Base-by-base conservation (phyloP, 805 yeast species). In the Yamadazyma tumulicola region DNA sequence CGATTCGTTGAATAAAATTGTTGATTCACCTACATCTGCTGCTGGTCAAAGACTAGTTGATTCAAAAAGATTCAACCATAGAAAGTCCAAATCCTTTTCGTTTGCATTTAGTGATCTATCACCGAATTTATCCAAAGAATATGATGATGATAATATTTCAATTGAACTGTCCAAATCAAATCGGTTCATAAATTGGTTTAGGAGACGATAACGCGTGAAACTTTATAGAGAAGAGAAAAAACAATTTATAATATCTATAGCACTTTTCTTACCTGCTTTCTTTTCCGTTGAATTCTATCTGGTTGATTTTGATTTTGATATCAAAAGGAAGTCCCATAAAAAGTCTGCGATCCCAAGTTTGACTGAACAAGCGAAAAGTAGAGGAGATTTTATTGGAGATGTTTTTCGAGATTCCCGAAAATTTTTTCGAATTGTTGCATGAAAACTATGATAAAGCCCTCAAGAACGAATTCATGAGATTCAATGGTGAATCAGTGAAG, bases 391-490 rank as follows among this genome's bases (percentile, higher is more conserved):
- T n/a, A n/a, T n/a, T n/a, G n/a, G n/a, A n/a, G 26, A 57, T 54
- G 59, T 40, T 40, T 14, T 49, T 39, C 34, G 38, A 41, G 6
- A 42, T 72, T 5, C 73, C 77, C 15, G 55, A 48, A 1, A 51
- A 69, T 36, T 64, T 78, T 35, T 45, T 47, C 8, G 49, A 61
- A 8, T 36, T 46, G 10, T 52, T 76, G 26, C 37, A 54, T 6
- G 43, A 49, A 3, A 71, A 62, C 29, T 81, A 74, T 52, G 59
- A 69, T 1, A 49, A 51, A 6, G 91, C 88, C 0, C 46, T 69
- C 3, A 52, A 55, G 7, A 48, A 54, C 21, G 75, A 75, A 0
- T 55, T 68, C 23, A 60, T 84, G 26, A 51, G 68, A 19, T 79
- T 74, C 55, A 69, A 76, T 19, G 78, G 77, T 10, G 65, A 79